Base-by-base conservation (phyloP, 176 grass and related monocot genomes). In the Aegilops longissima region DNA sequence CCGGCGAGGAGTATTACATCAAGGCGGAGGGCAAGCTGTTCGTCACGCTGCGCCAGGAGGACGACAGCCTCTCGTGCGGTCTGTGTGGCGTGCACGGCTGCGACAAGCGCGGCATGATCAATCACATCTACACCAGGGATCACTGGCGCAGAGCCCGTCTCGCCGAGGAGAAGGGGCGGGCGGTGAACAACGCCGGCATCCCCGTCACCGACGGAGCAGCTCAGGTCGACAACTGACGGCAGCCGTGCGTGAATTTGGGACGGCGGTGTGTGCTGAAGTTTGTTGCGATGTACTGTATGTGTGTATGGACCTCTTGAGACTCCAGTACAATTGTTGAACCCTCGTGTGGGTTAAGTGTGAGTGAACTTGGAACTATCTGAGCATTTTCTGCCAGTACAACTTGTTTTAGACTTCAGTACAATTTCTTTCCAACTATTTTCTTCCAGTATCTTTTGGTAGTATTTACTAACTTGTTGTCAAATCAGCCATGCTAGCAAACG, bases 51-150 rank as follows among this genome's bases (percentile, higher is more conserved):
- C 74, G 6, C 8, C 73, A 83, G n/a, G 34, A 4, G 4, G 72
- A 87, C n/a, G 80, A 25, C 6, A 44, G 6, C 58, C 18, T 90
- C 23, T 78, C 74, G 16, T 90, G 89, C 24, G 42, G 30, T 12
- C 40, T 25, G 5, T 90, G 88, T 13, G 23, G 40, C 18, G 17
- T 73, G 18, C 80, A 39, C 33, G 54, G 80, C 54, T 49, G 16
- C 5, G 44, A 65, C 66, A 90, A 71, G 73, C 23, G 24, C 1
- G 12, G 14, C 66, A 90, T 90, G 80, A 0, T 83, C 35, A 7
- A 4, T 24, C 89, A 87, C 67, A 67, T 87, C 17, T 87, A 84
- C 85, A 80, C 89, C 24, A 16, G 2, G 71, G 71, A 47, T 6
- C 89, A 90, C 66, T 72, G 23, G 84, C 66, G 34, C 3, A 83